Conservation (phyloP, 495 filamentous ascomycete species). For the Talaromyces borbonicus region DNA sequence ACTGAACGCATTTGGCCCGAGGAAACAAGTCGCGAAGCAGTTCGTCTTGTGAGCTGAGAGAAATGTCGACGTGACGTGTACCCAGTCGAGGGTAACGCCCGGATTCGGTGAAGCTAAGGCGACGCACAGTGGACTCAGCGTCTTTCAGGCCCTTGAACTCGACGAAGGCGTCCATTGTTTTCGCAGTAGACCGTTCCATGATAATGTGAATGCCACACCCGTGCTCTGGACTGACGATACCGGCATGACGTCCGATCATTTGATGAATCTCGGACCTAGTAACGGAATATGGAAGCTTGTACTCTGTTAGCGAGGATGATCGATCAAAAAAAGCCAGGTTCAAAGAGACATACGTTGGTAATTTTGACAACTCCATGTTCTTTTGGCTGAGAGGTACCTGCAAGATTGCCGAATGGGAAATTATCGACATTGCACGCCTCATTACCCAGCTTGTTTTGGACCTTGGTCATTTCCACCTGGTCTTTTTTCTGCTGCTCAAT, state of each 20-base stretch:
- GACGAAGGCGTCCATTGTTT: slow-evolving; percentile 68
- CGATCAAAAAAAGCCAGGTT: background rate
- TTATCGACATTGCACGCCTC: slow-evolving; percentile 4
- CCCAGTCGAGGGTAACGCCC: slow-evolving; percentile 49
- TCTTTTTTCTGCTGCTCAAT: slow-evolving; percentile 5
- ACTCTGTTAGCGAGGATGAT: slow-evolving; percentile 1
- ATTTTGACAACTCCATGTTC: slow-evolving; percentile 37
- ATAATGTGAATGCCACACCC: slow-evolving; percentile 68
- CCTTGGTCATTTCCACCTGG: background rate
- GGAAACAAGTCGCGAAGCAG: slow-evolving; percentile 64
- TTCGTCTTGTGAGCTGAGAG: slow-evolving; percentile 46
- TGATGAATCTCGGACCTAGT: slow-evolving; percentile 58
- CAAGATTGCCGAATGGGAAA: slow-evolving; percentile 19
- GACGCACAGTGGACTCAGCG: slow-evolving; percentile 35
- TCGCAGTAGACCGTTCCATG: slow-evolving; percentile 69
- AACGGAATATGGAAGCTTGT: slow-evolving; percentile 54
- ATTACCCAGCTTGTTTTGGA: background rate
- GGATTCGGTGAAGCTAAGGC: slow-evolving; percentile 34
- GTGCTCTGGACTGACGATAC: slow-evolving; percentile 39
- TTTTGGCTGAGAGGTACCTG: slow-evolving; percentile 10
- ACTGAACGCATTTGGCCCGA: slow-evolving; percentile 50
- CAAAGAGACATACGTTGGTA: slow-evolving; percentile 31
- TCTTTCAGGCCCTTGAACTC: slow-evolving; percentile 50
- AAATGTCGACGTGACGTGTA: slow-evolving; percentile 52
- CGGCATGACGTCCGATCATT: slow-evolving; percentile 58